A percentile compares a stretch with the other conserved stretches of the same genome.
These are phyloP conservation scores for Skeletonema costatum DNA, from an alignment of 108 stramenopile species.

Conservation along the genomic window DNA sequence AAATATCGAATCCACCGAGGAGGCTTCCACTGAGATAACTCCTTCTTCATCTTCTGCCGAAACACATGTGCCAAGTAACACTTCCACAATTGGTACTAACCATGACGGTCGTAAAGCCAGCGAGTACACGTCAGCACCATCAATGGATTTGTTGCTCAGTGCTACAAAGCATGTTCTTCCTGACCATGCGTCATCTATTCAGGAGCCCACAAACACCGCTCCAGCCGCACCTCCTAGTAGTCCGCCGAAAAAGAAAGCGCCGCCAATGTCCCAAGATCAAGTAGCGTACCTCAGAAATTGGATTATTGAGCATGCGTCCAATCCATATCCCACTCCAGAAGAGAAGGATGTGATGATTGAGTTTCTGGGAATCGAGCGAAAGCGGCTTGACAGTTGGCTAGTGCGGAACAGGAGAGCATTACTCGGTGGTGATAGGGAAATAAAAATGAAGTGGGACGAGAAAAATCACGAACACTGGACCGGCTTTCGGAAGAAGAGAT, in stretches of 20 bases:
- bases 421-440: conserved; percentile 15
- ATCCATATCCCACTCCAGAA: conserved; percentile 45
- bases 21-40: neutral
- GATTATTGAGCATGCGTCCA: conserved; percentile 41
- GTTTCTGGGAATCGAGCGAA: conserved; percentile 31
- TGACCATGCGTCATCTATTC: neutral
- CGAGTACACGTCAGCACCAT: neutral
- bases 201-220: neutral
- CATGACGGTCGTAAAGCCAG: neutral
- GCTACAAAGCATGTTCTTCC: neutral
- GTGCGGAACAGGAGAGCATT: conserved; percentile 30
- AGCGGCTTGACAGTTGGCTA: conserved; percentile 39
- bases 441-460: conserved; percentile 38
- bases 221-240: neutral
- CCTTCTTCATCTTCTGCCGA: conserved; percentile 3
- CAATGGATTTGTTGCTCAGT: neutral
- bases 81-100: neutral
- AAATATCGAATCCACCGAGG: neutral
- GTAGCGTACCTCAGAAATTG: conserved; percentile 39
- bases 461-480: conserved; percentile 28
- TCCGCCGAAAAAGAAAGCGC: conserved; percentile 28
- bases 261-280: conserved; percentile 19
- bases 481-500: conserved; percentile 52
- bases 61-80: neutral
- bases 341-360: conserved; percentile 39